Evolutionary conservation across 768 basidiomycete genomes (phyloP), one percentile per base, ranked within the genome.

Genomic region (Tephrocybe rancida): DNA sequence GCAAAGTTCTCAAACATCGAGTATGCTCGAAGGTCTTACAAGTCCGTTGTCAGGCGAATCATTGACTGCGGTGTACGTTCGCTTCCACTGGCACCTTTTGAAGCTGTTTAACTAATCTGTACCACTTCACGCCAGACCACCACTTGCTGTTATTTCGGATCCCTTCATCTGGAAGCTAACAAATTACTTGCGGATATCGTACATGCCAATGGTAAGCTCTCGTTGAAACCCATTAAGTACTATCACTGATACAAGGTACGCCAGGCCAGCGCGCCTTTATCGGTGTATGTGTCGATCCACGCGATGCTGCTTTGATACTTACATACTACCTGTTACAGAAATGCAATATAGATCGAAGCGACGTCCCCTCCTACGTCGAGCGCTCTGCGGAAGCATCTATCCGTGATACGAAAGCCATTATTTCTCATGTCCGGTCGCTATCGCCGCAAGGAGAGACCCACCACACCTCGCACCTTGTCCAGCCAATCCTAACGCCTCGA

Each of bases 101-200:
- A 55, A 42, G 22, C 29, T 5, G 30, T 18, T 42, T 19, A 18
- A 39, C 35, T 32, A 50, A 29, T 58, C 22, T 8, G 7, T n/a
- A 29, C 26, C 14, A 21, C 30, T 45, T 13, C 34, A n/a, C n/a
- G n/a, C 25, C 61, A 94, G 95, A 96, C 94, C 1, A 97, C 95
- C 0, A 97, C 95, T 0, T 92, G 87, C 63, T 97, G 92, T 67
- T 97, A 95, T 69, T 96, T 91, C 65, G 92, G 85, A 7, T 88
- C 85, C 2, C 69, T 95, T 13, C 93, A 98, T 67, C 73, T 87
- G 22, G 87, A 89, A 52, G 81, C 87, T 0, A 93, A 92, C 7
- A 92, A 89, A 72, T 71, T 82, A 30, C 82, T 98, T 5, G 95
- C 91, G 1, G 85, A 92, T 37, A 80, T 90, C 29, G 80, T 88